Evolutionary conservation across 768 basidiomycete genomes (phyloP), one percentile per base, ranked within the genome.

Genomic region (Suillus decipiens): DNA sequence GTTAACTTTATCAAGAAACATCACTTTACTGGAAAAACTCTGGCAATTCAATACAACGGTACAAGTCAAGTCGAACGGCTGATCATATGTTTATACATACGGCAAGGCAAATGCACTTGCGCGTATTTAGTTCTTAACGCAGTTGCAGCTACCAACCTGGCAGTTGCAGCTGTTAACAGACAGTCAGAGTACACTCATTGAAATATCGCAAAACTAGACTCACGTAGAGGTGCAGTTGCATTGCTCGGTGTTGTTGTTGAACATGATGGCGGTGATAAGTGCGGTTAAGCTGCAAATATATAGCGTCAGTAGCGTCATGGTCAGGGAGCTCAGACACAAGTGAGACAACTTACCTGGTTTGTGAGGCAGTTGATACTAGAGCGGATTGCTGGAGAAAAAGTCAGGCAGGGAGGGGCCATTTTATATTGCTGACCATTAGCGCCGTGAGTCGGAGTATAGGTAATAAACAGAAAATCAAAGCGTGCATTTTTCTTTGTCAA

Each of bases 71-170:
- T 51, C 34, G 14, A 36, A 22, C 54, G n/a, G 34, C 11, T 22
- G 53, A 22, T 34, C 28, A 28, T 28, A 54, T 34, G 1, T 34
- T 45, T n/a, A 45, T 10, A 53, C 12, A n/a, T n/a, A n/a, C 47
- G 24, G 14, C 47, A 24, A 48, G 47, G 47, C 47, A 24, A 7
- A 12, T 34, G 53, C 19, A 11, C 33, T 54, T 34, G 53, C 50
- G 9, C 50, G 19, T 19, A 31, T 19, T 33, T 33, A 53, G 31
- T 31, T 48, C 47, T 48, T 31, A 28, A 28, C 28, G 62, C 62
- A 63, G 58, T 9, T 17, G 57, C 62, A 63, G 57, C 45, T 60
- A 31, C 62, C 62, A 24, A n/a, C 36, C 45, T 34, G 37, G 62
- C 58, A 63, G 48, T 31, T 45, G 62, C 62, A 63, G 22, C 62